Base-by-base conservation (phyloP, 2,329 filamentous ascomycete species). In the Aphanoascus verrucosus region DNA sequence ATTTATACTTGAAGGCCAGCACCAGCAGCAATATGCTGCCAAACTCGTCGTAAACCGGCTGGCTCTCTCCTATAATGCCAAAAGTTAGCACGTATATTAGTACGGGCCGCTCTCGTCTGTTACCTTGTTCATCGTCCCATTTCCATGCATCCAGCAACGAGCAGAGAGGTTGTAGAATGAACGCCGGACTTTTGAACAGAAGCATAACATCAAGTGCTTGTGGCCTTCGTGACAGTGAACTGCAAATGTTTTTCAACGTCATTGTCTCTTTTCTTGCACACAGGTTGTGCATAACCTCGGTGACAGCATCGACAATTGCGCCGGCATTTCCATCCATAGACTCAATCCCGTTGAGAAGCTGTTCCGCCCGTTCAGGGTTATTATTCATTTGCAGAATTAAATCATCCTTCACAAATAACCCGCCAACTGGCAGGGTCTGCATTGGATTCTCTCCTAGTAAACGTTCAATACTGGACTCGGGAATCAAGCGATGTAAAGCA, bases 291-390 rank as follows among this genome's bases (percentile, higher is more conserved):
- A 82, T 76, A 37, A 79, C 66, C 72, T 88, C 85, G 38, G 83
- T 80, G 43, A 90, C 74, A 2, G 89, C 90, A 56, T 84, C 82
- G 49, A 85, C 86, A 15, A 94, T 87, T 1, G 88, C 88, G 1
- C 87, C 88, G 1, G 88, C 88, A 66, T 96, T 96, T 1, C 91
- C 91, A 62, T 94, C 88, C 78, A 93, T 89, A 49, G 84, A 85
- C 54, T 95, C 88, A 20, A 98, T 75, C 62, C 94, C 88, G 38
- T 83, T 80, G 40, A 96, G 81, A 32, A 94, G 75, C 42, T 83
- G 79, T 59, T 89, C 85, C 0, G 86, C 81, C 58, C 83, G 81
- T 57, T 88, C 85, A 0, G 83, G 80, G 59, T 94, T 88, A 9
- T 80, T 78, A 46, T 85, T 78, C 58, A 89, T 95, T 63, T 93